Percentiles rank a stretch among this genome's conserved stretches.
phyloP scores from a whole-genome alignment of 108 stramenopile species.

The Mediolabrus comicus region DNA sequence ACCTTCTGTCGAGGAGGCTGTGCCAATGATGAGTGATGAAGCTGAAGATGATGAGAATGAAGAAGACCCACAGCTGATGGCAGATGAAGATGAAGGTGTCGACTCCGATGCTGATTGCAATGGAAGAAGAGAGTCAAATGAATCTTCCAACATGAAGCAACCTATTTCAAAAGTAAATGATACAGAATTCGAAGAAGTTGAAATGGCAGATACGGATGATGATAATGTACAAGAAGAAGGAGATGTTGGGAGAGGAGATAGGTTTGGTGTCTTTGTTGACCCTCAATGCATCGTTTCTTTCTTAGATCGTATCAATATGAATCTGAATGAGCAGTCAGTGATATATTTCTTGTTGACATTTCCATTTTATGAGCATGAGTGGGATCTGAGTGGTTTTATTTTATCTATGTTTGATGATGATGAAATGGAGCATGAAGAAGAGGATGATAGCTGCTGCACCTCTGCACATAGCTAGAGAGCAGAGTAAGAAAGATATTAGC shows the following conservation, averaged over 20 bases:
- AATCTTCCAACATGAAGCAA: neutral
- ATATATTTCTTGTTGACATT: conserved; percentile 80
- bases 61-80: conserved; percentile 37
- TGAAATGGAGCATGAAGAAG: conserved; percentile 31
- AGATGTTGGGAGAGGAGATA: conserved; percentile 30
- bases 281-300: conserved; percentile 64
- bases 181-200: conserved; percentile 6
- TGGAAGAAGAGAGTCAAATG: neutral
- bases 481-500: no score
- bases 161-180: neutral
- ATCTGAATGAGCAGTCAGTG: conserved; percentile 51
- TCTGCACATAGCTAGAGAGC: no score
- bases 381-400: conserved; percentile 75
- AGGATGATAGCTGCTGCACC: conserved; percentile 9
- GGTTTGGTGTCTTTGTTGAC: conserved; percentile 66
- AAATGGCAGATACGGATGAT: conserved; percentile 18
- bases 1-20: conserved; percentile 53
- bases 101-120: neutral
- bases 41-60: conserved; percentile 43
- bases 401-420: conserved; percentile 65
- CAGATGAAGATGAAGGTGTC: conserved; percentile 11
- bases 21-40: conserved; percentile 54
- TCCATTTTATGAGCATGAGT: conserved; percentile 85
- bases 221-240: neutral
- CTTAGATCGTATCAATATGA: conserved; percentile 35